Evolutionary conservation across 1,139 yeast genomes (phyloP).

Genomic region (Candida sp.): DNA sequence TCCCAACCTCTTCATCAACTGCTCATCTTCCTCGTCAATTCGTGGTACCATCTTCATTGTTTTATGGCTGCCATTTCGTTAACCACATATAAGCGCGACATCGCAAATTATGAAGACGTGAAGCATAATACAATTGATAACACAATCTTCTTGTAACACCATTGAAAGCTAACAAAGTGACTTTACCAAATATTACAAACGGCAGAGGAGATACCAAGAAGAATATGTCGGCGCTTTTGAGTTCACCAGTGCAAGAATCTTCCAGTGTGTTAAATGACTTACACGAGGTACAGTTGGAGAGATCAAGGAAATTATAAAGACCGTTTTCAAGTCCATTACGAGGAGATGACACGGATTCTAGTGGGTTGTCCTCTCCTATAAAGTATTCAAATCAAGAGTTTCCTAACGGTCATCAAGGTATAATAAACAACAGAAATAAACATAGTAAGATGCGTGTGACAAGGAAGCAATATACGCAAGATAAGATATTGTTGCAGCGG

Average conservation of each 20-base stretch:
- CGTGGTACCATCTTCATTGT: background rate
- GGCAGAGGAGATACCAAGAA: background rate
- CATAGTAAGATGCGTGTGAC: slow-evolving; percentile 23
- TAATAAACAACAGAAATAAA: slow-evolving; percentile 22
- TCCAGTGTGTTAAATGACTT: slow-evolving; percentile 4
- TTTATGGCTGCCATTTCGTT: no score
- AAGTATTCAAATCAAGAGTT: slow-evolving; percentile 3
- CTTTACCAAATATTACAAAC: background rate
- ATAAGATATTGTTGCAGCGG: slow-evolving; percentile 18
- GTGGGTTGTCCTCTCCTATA: slow-evolving; percentile 15
- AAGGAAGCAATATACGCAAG: slow-evolving; percentile 26
- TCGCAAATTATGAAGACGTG: background rate
- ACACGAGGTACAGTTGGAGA: slow-evolving; percentile 1
- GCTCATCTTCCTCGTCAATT: slow-evolving; percentile 19
- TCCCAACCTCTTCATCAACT: slow-evolving; percentile 14
- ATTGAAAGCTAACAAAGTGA: background rate
- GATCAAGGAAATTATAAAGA: background rate
- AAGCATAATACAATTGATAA: background rate
- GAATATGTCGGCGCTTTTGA: background rate
- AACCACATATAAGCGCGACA: background rate
- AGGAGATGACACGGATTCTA: slow-evolving; percentile 3
- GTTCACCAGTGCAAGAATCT: background rate
- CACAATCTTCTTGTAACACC: no score
- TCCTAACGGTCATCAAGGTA: slow-evolving; percentile 4
- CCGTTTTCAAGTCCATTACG: slow-evolving; percentile 3